These are phyloP conservation scores for Lipomyces yamadae DNA, from an alignment of 805 yeast species.

Conservation along the genomic window DNA sequence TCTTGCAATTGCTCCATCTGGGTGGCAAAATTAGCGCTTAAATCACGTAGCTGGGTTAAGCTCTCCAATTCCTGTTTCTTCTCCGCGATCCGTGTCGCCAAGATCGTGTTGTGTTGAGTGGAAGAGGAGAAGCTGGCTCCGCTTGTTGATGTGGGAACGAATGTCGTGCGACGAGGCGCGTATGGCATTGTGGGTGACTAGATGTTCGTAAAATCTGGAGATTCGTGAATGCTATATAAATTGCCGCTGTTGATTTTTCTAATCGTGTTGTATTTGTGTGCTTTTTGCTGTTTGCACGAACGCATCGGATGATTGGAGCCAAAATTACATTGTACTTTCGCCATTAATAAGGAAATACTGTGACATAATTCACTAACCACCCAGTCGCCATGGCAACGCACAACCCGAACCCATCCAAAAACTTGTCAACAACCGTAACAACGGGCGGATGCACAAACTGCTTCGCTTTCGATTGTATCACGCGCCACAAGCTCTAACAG, in stretches of 20 bases:
- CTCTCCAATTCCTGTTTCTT: constrained; percentile 31
- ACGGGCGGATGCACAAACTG: too few relatives aligned
- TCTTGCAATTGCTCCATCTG: constrained; percentile 34
- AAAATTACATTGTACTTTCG: background rate
- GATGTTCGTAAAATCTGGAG: background rate
- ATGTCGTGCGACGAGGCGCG: constrained; percentile 33
- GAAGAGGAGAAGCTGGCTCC: constrained; percentile 9
- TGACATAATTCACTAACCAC: too few relatives aligned
- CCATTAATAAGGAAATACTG: too few relatives aligned
- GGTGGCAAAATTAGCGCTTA: constrained; percentile 27
- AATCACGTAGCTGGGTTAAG: constrained; percentile 29
- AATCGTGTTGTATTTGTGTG: too few relatives aligned
- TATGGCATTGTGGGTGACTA: constrained; percentile 22
- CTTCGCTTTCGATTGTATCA: too few relatives aligned
- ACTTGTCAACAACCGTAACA: too few relatives aligned
- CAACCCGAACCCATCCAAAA: too few relatives aligned
- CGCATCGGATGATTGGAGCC: background rate
- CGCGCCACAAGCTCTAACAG: background rate
- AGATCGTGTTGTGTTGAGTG: constrained; percentile 23
- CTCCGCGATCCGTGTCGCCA: constrained; percentile 31
- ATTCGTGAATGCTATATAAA: background rate
- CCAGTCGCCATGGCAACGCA: too few relatives aligned
- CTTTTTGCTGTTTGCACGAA: too few relatives aligned
- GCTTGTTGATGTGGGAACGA: constrained; percentile 24
- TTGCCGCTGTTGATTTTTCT: background rate